These are phyloP conservation scores for Talaromyces sp. DNA, from an alignment of 2,329 filamentous ascomycete genomes.

Conservation along the genomic window DNA sequence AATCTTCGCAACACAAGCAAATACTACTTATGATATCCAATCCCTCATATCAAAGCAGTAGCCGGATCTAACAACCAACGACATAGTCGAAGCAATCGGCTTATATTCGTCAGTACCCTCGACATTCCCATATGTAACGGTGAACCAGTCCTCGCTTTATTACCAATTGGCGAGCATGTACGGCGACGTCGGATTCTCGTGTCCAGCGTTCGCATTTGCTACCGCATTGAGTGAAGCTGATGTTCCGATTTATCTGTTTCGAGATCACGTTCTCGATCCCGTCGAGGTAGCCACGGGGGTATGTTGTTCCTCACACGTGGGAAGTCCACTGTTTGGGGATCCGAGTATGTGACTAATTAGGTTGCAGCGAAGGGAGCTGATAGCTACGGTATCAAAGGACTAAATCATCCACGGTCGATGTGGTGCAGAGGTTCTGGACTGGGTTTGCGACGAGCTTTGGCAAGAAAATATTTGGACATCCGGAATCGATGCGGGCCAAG, in stretches of 20 bases:
- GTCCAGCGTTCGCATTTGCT: background rate
- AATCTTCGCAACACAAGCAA: background rate
- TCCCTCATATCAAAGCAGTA: background rate
- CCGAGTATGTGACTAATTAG: background rate
- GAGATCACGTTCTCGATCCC: background rate
- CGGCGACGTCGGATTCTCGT: background rate
- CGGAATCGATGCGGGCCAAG: background rate
- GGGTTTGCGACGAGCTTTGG: background rate
- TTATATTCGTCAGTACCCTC: background rate
- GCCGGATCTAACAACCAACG: background rate
- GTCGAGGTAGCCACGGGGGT: background rate
- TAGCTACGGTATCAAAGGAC: background rate
- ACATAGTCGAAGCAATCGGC: background rate
- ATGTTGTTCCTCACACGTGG: background rate
- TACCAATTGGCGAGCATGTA: background rate
- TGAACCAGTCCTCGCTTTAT: background rate
- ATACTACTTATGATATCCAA: background rate
- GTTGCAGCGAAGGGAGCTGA: background rate
- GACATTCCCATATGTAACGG: background rate
- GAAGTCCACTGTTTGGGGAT: background rate
- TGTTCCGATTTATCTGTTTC: background rate
- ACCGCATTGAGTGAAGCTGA: background rate
- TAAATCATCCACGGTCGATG: background rate
- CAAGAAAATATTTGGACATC: too few relatives aligned
- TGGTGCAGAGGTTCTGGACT: background rate